Percentiles rank a stretch among this genome's conserved stretches.
Evolutionary conservation across 2,329 filamentous ascomycete genomes (phyloP).

Genomic region (Colletotrichum costaricense): DNA sequence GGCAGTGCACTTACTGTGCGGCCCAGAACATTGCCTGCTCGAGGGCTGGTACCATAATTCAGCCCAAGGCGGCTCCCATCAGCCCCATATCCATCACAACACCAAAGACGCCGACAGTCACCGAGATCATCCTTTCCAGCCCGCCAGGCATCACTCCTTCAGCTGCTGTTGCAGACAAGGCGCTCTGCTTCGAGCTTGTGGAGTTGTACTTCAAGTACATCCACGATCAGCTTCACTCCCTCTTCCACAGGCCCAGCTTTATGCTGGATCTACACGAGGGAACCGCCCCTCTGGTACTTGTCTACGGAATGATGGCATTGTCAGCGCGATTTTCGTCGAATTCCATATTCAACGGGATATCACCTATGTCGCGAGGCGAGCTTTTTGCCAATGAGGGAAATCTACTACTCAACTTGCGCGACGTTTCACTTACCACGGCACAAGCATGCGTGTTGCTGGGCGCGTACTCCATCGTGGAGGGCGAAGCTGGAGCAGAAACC

Average conservation of each 20-base stretch:
- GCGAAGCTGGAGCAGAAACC: conserved; percentile 48
- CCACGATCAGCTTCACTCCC: conserved; percentile 47
- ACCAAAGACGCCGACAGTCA: conserved; percentile 26
- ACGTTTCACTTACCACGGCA: conserved; percentile 48
- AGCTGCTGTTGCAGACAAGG: conserved; percentile 35
- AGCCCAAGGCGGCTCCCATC: conserved; percentile 33
- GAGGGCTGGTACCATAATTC: conserved; percentile 36
- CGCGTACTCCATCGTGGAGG: conserved; percentile 45
- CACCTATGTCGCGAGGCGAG: conserved; percentile 41
- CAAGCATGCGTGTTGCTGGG: conserved; percentile 54
- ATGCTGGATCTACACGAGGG: conserved; percentile 40
- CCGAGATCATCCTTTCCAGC: conserved; percentile 27
- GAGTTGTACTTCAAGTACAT: conserved; percentile 48
- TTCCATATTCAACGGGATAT: conserved; percentile 34
- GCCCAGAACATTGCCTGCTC: conserved; percentile 36
- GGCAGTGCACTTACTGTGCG: conserved; percentile 35
- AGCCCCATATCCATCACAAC: conserved; percentile 28
- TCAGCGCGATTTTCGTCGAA: conserved; percentile 41
- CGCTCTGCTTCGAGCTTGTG: conserved; percentile 40
- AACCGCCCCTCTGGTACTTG: conserved; percentile 36
- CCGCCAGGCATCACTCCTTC: conserved; percentile 28
- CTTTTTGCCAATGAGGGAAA: conserved; percentile 38
- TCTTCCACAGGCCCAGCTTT: conserved; percentile 45
- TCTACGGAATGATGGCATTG: conserved; percentile 41
- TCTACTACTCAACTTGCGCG: conserved; percentile 46